Base-by-base conservation (phyloP, 176 grass and related monocot genomes). In the Rhynchospora pubera region DNA sequence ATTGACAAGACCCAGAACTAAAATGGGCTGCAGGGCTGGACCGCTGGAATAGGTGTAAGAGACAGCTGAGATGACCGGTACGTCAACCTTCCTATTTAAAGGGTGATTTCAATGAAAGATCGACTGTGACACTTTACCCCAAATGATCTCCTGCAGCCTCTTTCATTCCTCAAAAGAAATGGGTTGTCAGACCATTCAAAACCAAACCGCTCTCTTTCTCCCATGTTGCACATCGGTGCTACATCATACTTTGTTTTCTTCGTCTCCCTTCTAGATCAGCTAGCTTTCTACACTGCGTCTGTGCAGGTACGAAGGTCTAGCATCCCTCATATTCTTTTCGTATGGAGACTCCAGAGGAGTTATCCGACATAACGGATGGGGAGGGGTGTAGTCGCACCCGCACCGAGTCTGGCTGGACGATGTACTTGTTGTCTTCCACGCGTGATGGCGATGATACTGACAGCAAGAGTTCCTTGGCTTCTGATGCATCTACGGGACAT, bases 381-480 rank as follows among this genome's bases (percentile, higher is more conserved):
- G 93, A 97, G 77, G 93, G 90, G 59, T 91, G 91, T 80, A 91
- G 86, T 51, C 69, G 69, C 2, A 12, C 45, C 87, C 89, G 87
- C 83, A 85, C 78, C 4, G 91, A 97, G 78, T 97, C 94, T 11
- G 94, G 94, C 30, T 97, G 94, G 94, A 97, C 94, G 85, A 91
- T 91, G 87, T 97, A 97, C 87, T 90, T 97, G 12, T 80, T 65
- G 69, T 93, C 94, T 34, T 91, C 91, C 65, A 88, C 91, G 83
- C 87, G 93, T 10, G 89, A 87, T 21, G 85, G 84, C 7, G 86
- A 43, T 18, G 83, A 86, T 6, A 32, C 42, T n/a, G 89, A 82
- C 12, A 32, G 76, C 71, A 85, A 92, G 39, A 90, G 92, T 65
- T 97, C 93, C 8, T 84, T 97, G 83, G 88, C 93, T 72, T 97